Percentiles rank a stretch among this genome's conserved stretches.
phyloP scores from a whole-genome alignment of 192 early-diverging fungal genomes.

The Podila epigama region DNA sequence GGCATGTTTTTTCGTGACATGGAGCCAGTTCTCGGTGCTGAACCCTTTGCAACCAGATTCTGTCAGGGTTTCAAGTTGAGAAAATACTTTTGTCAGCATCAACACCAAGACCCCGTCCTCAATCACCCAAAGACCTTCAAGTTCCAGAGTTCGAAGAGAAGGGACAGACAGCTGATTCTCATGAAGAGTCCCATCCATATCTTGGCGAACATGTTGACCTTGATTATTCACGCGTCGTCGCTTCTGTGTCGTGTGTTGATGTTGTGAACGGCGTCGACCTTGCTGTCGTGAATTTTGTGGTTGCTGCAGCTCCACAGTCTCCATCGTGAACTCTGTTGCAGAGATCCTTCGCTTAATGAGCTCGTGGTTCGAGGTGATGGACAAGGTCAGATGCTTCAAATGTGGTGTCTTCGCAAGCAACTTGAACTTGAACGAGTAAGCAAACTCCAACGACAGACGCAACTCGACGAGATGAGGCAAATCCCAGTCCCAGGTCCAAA shows the following conservation, averaged over 20 bases:
- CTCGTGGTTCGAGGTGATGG: neutral
- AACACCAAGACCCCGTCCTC: neutral
- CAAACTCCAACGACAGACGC: neutral
- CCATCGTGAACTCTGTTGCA: no score
- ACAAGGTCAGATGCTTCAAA: neutral
- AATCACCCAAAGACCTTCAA: neutral
- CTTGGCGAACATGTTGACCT: no score
- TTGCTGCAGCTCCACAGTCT: no score
- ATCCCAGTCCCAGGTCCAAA: slow-evolving; percentile 6
- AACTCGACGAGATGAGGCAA: neutral
- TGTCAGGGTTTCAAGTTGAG: no score
- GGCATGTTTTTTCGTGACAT: neutral
- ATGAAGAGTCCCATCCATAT: no score
- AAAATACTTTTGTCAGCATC: neutral
- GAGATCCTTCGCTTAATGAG: no score
- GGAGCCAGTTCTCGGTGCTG: neutral
- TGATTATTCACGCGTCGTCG: no score
- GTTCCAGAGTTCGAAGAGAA: neutral
- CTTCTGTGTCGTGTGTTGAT: no score
- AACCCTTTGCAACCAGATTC: no score
- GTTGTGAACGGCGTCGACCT: no score
- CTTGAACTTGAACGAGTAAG: neutral
- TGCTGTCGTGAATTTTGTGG: no score
- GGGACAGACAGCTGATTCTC: neutral
- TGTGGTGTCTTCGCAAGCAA: neutral